Evolutionary conservation across 331 rosid genomes (phyloP).

Genomic region (Arachis monticola): DNA sequence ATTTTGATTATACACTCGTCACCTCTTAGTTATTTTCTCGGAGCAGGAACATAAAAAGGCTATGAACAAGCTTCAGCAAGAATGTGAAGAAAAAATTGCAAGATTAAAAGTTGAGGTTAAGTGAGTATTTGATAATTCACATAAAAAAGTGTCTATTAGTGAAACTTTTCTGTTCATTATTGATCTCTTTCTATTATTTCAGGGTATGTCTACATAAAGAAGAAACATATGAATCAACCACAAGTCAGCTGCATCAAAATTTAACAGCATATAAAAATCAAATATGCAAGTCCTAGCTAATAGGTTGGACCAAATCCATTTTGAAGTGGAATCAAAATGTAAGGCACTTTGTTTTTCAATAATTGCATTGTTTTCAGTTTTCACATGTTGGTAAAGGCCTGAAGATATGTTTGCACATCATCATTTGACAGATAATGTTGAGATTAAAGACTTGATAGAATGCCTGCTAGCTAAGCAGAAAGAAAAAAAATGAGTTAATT

Average conservation of each 20-base stretch:
- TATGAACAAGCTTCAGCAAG: conserved; percentile 59
- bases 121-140: conserved; percentile 45
- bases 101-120: conserved; percentile 58
- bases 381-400: too few relatives aligned
- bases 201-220: conserved; percentile 35
- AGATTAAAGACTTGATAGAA: conserved; percentile 74
- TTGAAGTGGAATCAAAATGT: conserved; percentile 71
- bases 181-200: too few relatives aligned
- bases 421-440: conserved; percentile 17
- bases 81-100: conserved; percentile 48
- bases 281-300: conserved; percentile 57
- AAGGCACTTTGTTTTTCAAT: too few relatives aligned
- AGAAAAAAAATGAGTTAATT: conserved; percentile 61
- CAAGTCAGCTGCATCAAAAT: conserved; percentile 59
- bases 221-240: conserved; percentile 56
- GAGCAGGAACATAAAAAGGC: conserved; percentile 54
- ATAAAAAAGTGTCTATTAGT: too few relatives aligned
- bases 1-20: background rate
- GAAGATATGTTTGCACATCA: too few relatives aligned
- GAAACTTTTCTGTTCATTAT: too few relatives aligned
- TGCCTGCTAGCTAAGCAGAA: conserved; percentile 72
- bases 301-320: conserved; percentile 60
- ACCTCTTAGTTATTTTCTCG: background rate
- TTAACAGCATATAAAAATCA: conserved; percentile 59
- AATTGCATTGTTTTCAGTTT: too few relatives aligned